Evolutionary conservation across 2,329 filamentous ascomycete species (phyloP), one percentile per base, ranked within the genome.

Genomic region (Claviceps africana): DNA sequence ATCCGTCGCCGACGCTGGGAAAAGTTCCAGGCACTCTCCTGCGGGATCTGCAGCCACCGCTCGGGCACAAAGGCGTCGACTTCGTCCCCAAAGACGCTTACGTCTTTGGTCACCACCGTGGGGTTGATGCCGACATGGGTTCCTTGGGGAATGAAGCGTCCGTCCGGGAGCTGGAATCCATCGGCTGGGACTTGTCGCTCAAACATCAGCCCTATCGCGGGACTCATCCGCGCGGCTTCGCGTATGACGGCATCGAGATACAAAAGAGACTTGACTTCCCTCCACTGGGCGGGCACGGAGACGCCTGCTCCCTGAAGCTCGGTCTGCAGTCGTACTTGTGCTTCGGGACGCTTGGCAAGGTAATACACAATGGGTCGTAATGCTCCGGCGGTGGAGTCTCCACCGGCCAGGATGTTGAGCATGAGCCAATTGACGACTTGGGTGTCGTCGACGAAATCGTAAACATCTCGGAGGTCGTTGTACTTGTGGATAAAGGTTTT

Each of bases 201-300:
- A 17, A 79, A 65, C 4, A 70, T 59, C 56, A 77, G 67, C 10
- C 67, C 70, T 2, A 77, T 65, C 2, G 66, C 68, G 1, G 76
- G 74, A 55, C 77, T 72, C 11, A 77, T 61, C 3, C 76, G 69
- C 56, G 73, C 62, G 0, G 71, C 54, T 50, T 82, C 78, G 21
- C 70, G 72, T 21, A 80, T 67, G 2, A 76, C 70, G 3, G 76
- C 76, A 44, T 73, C 67, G 10, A 80, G 68, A 58, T 77, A 74
- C 19, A 62, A 65, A 11, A 69, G 62, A 28, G 58, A 61, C 28
- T 56, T 65, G 37, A 62, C 56, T 15, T 60, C 54, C 10, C 61
- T 47, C 54, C 54, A 51, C 25, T 47, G 54, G 22, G 57, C 48
- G 30, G 54, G 58, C 25, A 54, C 56, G 0, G 56, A 55, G 15